Conservation (phyloP, 2,329 filamentous ascomycete species). For the Ophiosphaerella narmari region DNA sequence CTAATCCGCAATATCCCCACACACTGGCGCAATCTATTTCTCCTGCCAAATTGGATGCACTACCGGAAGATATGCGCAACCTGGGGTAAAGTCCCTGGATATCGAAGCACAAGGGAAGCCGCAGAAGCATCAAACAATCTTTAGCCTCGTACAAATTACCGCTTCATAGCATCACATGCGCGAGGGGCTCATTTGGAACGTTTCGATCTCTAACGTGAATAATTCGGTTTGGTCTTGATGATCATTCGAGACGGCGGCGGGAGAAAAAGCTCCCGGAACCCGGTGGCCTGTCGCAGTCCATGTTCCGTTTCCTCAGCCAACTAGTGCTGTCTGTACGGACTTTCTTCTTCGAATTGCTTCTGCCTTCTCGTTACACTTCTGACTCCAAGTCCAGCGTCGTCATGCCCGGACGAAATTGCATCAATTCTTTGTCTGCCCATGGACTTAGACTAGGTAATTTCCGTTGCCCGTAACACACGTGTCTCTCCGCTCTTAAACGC, state of each 20-base stretch:
- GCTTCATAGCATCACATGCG: conserved; percentile 28
- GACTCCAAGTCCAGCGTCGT: conserved; percentile 4
- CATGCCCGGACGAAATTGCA: conserved; percentile 3
- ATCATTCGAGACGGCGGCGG: conserved; percentile 11
- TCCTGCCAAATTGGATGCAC: conserved; percentile 23
- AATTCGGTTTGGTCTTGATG: conserved; percentile 15
- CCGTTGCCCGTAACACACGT: conserved; percentile 20
- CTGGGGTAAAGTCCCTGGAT: conserved; percentile 36
- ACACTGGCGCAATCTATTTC: conserved; percentile 33
- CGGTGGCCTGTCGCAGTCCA: not conserved
- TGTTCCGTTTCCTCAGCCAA: conserved; percentile 1
- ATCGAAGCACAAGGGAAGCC: conserved; percentile 29
- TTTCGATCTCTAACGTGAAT: conserved; percentile 16
- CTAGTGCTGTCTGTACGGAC: conserved; percentile 4
- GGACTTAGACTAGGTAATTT: conserved; percentile 15
- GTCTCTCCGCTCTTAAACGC: conserved; percentile 18
- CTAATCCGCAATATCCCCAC: conserved; percentile 35
- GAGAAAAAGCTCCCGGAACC: conserved; percentile 10
- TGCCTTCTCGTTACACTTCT: conserved; percentile 7
- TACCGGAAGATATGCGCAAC: conserved; percentile 39
- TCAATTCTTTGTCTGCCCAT: conserved; percentile 2
- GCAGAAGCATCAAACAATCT: conserved; percentile 8
- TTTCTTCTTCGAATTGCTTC: conserved; percentile 13
- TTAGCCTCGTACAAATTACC: conserved; percentile 22
- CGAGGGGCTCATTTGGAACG: conserved; percentile 15